Conservation (phyloP, 2,329 filamentous ascomycete species). For the Setomelanomma holmii region DNA sequence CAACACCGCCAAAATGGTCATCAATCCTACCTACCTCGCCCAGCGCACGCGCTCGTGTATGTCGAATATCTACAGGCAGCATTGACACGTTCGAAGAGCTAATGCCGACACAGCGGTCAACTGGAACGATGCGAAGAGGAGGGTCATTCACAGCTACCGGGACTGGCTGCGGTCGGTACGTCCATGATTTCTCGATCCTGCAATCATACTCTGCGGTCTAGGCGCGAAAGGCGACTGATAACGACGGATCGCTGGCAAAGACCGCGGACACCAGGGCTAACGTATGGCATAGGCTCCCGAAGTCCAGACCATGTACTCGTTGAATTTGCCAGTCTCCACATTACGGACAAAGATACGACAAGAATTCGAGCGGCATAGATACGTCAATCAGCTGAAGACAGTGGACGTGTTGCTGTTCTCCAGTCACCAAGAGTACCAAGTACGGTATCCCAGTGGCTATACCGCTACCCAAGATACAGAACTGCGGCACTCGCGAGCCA, state of each 20-base stretch:
- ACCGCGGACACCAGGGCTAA: no score
- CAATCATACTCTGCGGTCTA: no score
- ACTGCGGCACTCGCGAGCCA: no score
- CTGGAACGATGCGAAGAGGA: slow-evolving; percentile 85
- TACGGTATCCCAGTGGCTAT: slow-evolving; percentile 55
- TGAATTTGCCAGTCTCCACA: slow-evolving; percentile 84
- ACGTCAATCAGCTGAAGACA: slow-evolving; percentile 84
- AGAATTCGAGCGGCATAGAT: slow-evolving; percentile 96
- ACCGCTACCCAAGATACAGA: no score
- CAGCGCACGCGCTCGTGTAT: slow-evolving; percentile 62
- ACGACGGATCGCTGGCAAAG: no score
- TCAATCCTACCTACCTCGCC: slow-evolving; percentile 90
- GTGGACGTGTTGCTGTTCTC: slow-evolving; percentile 91
- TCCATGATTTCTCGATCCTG: no score
- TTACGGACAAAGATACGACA: slow-evolving; percentile 94
- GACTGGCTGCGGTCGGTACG: slow-evolving; percentile 96
- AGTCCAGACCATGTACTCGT: slow-evolving; percentile 95
- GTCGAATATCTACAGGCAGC: slow-evolving; percentile 15
- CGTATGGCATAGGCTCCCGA: slow-evolving; percentile 77
- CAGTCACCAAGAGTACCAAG: slow-evolving; percentile 94
- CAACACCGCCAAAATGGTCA: slow-evolving; percentile 66
- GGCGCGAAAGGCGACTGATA: no score
- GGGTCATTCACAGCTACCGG: slow-evolving; percentile 89
- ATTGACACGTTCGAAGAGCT: slow-evolving; percentile 28
- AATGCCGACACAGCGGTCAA: slow-evolving; percentile 70